These are phyloP conservation scores for Xylaria sp. DNA, from an alignment of 2,329 filamentous ascomycete genomes.

Conservation along the genomic window DNA sequence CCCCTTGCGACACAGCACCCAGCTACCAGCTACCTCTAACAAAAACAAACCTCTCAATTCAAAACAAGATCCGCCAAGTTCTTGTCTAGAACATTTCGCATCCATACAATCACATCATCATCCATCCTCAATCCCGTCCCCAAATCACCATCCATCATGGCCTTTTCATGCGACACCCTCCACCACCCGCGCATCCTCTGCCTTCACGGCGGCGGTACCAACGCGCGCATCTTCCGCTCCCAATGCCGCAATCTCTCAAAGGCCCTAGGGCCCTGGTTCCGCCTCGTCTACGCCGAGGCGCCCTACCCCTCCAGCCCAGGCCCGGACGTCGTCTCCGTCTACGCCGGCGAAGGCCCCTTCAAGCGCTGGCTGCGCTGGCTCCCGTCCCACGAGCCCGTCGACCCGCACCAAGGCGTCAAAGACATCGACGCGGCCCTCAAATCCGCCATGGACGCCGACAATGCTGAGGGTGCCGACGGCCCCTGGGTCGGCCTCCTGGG, in stretches of 20 bases:
- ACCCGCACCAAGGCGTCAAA: slow-evolving; percentile 38
- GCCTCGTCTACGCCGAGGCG: slow-evolving; percentile 66
- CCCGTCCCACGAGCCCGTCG: slow-evolving; percentile 44
- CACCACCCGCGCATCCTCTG: slow-evolving; percentile 65
- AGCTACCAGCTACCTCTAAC: too few species aligned
- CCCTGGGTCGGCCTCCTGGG: slow-evolving; percentile 57
- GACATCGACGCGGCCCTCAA: slow-evolving; percentile 38
- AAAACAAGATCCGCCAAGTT: too few species aligned
- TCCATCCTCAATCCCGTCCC: not conserved
- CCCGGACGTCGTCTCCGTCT: slow-evolving; percentile 58
- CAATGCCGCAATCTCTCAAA: slow-evolving; percentile 55
- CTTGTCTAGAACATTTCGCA: too few species aligned
- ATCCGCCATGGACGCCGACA: slow-evolving; percentile 48
- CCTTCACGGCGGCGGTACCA: slow-evolving; percentile 75
- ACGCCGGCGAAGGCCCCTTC: slow-evolving; percentile 62
- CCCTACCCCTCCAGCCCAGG: slow-evolving; percentile 60
- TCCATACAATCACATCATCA: not conserved
- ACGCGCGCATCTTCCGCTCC: slow-evolving; percentile 60
- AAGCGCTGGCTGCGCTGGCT: slow-evolving; percentile 57
- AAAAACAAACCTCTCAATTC: too few species aligned
- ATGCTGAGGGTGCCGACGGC: slow-evolving; percentile 45
- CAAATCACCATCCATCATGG: not conserved
- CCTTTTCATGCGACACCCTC: slow-evolving; percentile 6
- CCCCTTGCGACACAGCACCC: too few species aligned
- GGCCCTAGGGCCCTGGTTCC: slow-evolving; percentile 52